Percentiles rank a stretch among this genome's conserved stretches.
These are phyloP conservation scores for Antarctomyces pellizariae DNA, from an alignment of 495 filamentous ascomycete genomes.

Conservation along the genomic window DNA sequence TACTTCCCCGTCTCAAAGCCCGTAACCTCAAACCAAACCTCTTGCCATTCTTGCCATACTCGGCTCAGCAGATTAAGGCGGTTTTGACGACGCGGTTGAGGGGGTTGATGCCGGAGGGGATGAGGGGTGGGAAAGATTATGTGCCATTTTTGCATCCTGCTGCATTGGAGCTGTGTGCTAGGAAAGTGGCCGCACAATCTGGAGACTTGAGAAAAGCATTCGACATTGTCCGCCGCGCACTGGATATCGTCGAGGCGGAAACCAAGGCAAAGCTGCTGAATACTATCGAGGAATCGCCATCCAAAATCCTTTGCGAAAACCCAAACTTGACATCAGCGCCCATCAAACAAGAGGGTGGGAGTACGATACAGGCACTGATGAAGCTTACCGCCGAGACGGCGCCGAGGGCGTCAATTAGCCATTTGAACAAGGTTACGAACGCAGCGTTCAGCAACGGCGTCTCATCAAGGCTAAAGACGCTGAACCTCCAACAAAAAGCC, in stretches of 20 bases:
- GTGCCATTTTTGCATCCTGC: constrained; percentile 81
- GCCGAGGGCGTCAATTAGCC: constrained; percentile 68
- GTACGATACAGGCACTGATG: constrained; percentile 28
- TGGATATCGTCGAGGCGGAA: constrained; percentile 77
- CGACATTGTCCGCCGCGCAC: constrained; percentile 70
- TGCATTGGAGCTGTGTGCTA: constrained; percentile 77
- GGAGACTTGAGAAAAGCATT: constrained; percentile 91
- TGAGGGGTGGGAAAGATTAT: constrained; percentile 26
- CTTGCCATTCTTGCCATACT: constrained; percentile 84
- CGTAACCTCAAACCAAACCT: constrained; percentile 74
- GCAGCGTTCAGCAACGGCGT: constrained; percentile 70
- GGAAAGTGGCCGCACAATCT: constrained; percentile 81
- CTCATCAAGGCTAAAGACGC: constrained; percentile 51
- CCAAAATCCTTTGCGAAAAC: constrained; percentile 21
- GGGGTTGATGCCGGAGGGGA: constrained; percentile 32
- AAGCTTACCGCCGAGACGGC: constrained; percentile 47
- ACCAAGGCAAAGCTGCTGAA: constrained; percentile 38
- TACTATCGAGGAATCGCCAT: constrained; percentile 25
- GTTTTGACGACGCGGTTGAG: constrained; percentile 70
- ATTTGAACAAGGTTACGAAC: constrained; percentile 74
- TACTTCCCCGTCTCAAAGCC: constrained; percentile 80
- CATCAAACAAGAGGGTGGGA: constrained; percentile 31
- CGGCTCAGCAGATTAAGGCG: constrained; percentile 62
- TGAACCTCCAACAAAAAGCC: constrained; percentile 94
- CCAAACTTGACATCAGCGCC: constrained; percentile 21